Conservation (phyloP, 371 early-diverging fungal species). For the Cokeromyces recurvatus region DNA sequence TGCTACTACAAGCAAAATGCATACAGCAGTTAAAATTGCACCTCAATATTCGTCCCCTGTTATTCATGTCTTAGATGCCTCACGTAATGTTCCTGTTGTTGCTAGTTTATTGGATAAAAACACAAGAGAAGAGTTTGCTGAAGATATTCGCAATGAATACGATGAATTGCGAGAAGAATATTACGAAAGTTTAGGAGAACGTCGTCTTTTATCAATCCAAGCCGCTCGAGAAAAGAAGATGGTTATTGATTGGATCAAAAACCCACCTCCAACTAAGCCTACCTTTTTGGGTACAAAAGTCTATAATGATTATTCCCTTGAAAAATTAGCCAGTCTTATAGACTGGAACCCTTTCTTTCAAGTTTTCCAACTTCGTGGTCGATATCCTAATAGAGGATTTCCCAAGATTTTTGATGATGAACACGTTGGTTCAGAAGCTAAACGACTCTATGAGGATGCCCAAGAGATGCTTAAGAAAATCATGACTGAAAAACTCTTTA, state of each 20-base stretch:
- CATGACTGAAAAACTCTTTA: conserved; percentile 61
- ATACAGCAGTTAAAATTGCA: conserved; percentile 93
- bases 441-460: conserved; percentile 84
- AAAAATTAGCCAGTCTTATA: conserved; percentile 67
- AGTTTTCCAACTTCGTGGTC: conserved; percentile 91
- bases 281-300: conserved; percentile 75
- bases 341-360: conserved; percentile 98
- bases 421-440: conserved; percentile 87
- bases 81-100: conserved; percentile 77
- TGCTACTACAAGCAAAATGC: conserved; percentile 93
- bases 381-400: conserved; percentile 92
- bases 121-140: conserved; percentile 73
- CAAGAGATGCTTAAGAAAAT: conserved; percentile 73
- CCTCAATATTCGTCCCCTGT: conserved; percentile 74
- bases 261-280: conserved; percentile 67
- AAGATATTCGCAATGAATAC: conserved; percentile 88
- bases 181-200: conserved; percentile 85
- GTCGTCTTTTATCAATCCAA: conserved; percentile 62
- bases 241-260: conserved; percentile 63
- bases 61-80: conserved; percentile 77
- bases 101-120: conserved; percentile 77
- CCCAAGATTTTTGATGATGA: conserved; percentile 94
- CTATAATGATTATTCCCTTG: conserved; percentile 72
- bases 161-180: conserved; percentile 91
- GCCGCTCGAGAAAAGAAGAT: conserved; percentile 62